Evolutionary conservation across 192 early-diverging fungal genomes (phyloP).

Genomic region (Backusella mclennaniae): DNA sequence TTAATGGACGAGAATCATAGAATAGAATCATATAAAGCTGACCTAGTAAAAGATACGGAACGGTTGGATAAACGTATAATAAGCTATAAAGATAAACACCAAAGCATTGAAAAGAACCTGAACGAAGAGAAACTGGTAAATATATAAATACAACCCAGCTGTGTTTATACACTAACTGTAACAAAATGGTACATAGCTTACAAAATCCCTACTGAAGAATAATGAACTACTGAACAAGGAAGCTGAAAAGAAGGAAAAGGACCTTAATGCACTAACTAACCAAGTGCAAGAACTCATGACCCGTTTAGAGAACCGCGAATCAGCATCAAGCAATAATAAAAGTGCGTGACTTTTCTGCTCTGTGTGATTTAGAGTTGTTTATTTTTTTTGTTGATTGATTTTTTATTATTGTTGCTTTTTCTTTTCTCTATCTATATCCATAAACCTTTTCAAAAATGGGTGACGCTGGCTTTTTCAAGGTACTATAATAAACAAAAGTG

Average conservation of each 20-base stretch:
- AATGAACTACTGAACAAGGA: slow-evolving; percentile 57
- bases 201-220: slow-evolving; percentile 57
- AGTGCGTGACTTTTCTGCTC: background rate
- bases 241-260: slow-evolving; percentile 55
- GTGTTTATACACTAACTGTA: background rate
- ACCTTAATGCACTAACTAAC: slow-evolving; percentile 72
- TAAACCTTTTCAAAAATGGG: slow-evolving; percentile 37
- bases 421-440: background rate
- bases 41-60: slow-evolving; percentile 43
- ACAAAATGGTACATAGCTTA: slow-evolving; percentile 23
- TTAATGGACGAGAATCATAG: background rate
- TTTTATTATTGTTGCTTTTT: background rate
- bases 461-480: slow-evolving; percentile 57
- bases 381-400: background rate
- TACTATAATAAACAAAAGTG: background rate
- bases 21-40: slow-evolving; percentile 4
- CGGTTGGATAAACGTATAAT: slow-evolving; percentile 58
- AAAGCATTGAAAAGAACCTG: slow-evolving; percentile 55
- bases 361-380: background rate
- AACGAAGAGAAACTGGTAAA: slow-evolving; percentile 75
- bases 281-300: slow-evolving; percentile 92
- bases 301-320: slow-evolving; percentile 75
- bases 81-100: slow-evolving; percentile 53
- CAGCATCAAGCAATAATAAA: background rate
- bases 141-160: background rate